Percentiles rank a stretch among this genome's conserved stretches.
Conservation (phyloP, 805 yeast genomes). For the Maudiozyma bulderi region DNA sequence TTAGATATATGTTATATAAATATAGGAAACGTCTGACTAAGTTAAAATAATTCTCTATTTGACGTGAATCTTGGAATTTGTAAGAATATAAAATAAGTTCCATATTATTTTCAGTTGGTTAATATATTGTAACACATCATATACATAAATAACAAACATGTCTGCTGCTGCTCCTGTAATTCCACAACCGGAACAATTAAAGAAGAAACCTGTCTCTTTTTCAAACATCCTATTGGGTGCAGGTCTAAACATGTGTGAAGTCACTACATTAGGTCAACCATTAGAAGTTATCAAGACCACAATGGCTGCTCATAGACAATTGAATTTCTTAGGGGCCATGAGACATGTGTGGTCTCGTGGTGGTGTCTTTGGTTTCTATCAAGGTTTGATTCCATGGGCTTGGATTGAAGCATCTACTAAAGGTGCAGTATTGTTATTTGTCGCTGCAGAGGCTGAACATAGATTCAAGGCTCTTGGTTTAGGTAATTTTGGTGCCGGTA, state of each 20-base stretch:
- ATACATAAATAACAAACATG: not conserved
- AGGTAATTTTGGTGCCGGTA: constrained; percentile 72
- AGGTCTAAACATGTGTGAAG: constrained; percentile 85
- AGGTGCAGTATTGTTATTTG: constrained; percentile 91
- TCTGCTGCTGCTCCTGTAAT: not conserved
- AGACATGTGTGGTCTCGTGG: constrained; percentile 86
- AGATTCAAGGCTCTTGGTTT: constrained; percentile 55
- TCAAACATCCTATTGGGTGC: constrained; percentile 91
- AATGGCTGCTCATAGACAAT: constrained; percentile 90
- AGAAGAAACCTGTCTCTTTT: constrained; percentile 81
- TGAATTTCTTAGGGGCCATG: constrained; percentile 58
- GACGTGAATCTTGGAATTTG: too few relatives aligned
- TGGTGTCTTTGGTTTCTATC: constrained; percentile 86
- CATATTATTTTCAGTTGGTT: too few relatives aligned
- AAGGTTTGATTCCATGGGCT: constrained; percentile 98
- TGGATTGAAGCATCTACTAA: constrained; percentile 99
- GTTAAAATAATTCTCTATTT: too few relatives aligned
- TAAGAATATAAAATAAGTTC: too few relatives aligned
- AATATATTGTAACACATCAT: too few relatives aligned
- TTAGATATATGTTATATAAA: too few relatives aligned
- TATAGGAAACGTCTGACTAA: too few relatives aligned
- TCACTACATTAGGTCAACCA: constrained; percentile 92
- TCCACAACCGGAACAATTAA: constrained; percentile 1
- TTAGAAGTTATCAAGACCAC: constrained; percentile 93
- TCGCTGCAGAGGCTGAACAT: constrained; percentile 86